A percentile compares a stretch with the other conserved stretches of the same genome.
Evolutionary conservation across 192 early-diverging fungal genomes (phyloP).

Genomic region (Nowakowskiella sp.): DNA sequence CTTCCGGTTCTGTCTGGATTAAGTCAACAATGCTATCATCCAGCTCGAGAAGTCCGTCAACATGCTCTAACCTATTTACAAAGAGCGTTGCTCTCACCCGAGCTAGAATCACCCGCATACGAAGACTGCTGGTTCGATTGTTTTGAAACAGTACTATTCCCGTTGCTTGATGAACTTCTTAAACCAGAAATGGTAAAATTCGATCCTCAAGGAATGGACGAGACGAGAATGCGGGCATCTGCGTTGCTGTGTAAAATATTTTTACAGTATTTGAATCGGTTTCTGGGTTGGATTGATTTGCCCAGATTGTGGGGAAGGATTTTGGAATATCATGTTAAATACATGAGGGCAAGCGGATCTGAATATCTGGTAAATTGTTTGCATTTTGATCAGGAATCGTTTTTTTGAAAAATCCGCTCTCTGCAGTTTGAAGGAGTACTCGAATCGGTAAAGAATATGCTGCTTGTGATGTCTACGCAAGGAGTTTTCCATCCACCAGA

Average conservation of each 20-base stretch:
- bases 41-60: slow-evolving; percentile 71
- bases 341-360: slow-evolving; percentile 49
- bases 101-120: slow-evolving; percentile 28
- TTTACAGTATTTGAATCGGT: slow-evolving; percentile 55
- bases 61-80: slow-evolving; percentile 76
- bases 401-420: slow-evolving; percentile 5
- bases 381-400: slow-evolving; percentile 1
- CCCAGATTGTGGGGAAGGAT: slow-evolving; percentile 54
- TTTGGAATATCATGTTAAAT: slow-evolving; percentile 56
- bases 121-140: slow-evolving; percentile 46
- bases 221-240: slow-evolving; percentile 63
- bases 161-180: slow-evolving; percentile 75
- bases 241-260: slow-evolving; percentile 68
- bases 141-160: slow-evolving; percentile 84
- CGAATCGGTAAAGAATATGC: slow-evolving; percentile 74
- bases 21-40: slow-evolving; percentile 66
- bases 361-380: slow-evolving; percentile 47
- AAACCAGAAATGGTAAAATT: slow-evolving; percentile 54
- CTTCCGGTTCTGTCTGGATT: slow-evolving; percentile 66
- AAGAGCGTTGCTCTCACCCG: slow-evolving; percentile 57
- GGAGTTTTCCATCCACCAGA: slow-evolving; percentile 42
- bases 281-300: slow-evolving; percentile 50
- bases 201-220: slow-evolving; percentile 62
- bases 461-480: slow-evolving; percentile 70
- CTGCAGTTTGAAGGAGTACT: slow-evolving; percentile 60